A percentile compares a stretch with the other conserved stretches of the same genome.
These are phyloP conservation scores for Solanum infundibuliforme DNA, from an alignment of 257 asterid species.

Conservation along the genomic window DNA sequence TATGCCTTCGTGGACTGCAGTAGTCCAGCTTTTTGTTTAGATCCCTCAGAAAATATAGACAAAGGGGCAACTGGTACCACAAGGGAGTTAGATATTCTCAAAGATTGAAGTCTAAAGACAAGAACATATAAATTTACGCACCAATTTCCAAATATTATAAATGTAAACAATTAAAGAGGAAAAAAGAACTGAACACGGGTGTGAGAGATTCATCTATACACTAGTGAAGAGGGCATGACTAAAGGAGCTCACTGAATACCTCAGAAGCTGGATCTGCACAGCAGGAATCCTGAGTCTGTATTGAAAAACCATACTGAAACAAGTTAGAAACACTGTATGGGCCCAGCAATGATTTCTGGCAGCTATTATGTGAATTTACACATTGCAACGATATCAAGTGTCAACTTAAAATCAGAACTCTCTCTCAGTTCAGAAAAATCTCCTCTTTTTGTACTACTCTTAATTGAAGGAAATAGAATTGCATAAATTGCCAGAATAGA, in stretches of 20 bases:
- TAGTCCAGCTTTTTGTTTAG: constrained; percentile 61
- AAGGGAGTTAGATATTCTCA: constrained; percentile 5
- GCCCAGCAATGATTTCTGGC: not conserved
- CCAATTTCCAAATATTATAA: not conserved
- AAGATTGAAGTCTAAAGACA: not conserved
- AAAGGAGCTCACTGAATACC: constrained; percentile 24
- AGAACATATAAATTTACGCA: not conserved
- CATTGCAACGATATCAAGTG: not conserved
- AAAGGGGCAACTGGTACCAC: constrained; percentile 58
- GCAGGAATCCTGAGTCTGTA: constrained; percentile 60
- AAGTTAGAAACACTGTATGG: not conserved
- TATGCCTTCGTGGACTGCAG: constrained; percentile 42
- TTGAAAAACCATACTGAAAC: not conserved
- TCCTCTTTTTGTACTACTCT: not conserved
- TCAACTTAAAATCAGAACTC: not conserved
- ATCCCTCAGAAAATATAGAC: constrained; percentile 67
- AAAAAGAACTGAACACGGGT: not conserved
- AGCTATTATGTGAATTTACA: not conserved
- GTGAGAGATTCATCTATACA: not conserved
- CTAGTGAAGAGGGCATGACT: not conserved
- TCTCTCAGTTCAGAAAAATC: not conserved
- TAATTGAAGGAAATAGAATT: not conserved
- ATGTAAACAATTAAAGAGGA: not conserved
- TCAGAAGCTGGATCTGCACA: constrained; percentile 68
- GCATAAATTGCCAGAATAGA: not conserved